Conservation (phyloP, 805 yeast species). For the Candida koratica region DNA sequence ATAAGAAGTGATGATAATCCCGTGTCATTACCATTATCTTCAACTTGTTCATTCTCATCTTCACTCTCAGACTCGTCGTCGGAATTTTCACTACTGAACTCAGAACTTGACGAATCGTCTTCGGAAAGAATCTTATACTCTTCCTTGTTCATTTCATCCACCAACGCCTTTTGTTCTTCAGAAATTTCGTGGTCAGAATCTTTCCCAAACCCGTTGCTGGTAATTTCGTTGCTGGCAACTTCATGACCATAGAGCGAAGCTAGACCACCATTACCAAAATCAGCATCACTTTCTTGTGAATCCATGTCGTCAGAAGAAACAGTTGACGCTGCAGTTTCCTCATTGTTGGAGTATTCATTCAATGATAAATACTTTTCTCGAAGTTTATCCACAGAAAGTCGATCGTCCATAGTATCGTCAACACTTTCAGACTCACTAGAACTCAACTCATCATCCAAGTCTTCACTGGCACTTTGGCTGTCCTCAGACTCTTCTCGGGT, state of each 20-base stretch:
- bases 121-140: slow-evolving; percentile 3
- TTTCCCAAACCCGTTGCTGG: slow-evolving; percentile 2
- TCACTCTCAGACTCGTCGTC: slow-evolving; percentile 8
- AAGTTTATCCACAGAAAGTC: slow-evolving; percentile 53
- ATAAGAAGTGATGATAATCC: slow-evolving; percentile 18
- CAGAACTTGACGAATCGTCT: slow-evolving; percentile 16
- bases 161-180: slow-evolving; percentile 31
- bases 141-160: slow-evolving; percentile 18
- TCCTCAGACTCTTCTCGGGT: slow-evolving; percentile 43
- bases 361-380: slow-evolving; percentile 52
- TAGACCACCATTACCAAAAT: slow-evolving; percentile 18
- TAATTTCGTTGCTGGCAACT: not conserved
- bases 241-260: slow-evolving; percentile 31
- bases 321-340: slow-evolving; percentile 17
- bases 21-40: slow-evolving; percentile 12
- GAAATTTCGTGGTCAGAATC: slow-evolving; percentile 22
- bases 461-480: slow-evolving; percentile 19
- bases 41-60: slow-evolving; percentile 2
- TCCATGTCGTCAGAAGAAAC: slow-evolving; percentile 19
- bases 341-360: slow-evolving; percentile 12
- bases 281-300: slow-evolving; percentile 11
- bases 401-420: slow-evolving; percentile 24
- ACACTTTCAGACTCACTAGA: slow-evolving; percentile 16
- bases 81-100: slow-evolving; percentile 17
- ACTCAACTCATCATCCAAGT: slow-evolving; percentile 13